Base-by-base conservation (phyloP, 2,329 filamentous ascomycete genomes). In the Aspergillus aculeatinus region DNA sequence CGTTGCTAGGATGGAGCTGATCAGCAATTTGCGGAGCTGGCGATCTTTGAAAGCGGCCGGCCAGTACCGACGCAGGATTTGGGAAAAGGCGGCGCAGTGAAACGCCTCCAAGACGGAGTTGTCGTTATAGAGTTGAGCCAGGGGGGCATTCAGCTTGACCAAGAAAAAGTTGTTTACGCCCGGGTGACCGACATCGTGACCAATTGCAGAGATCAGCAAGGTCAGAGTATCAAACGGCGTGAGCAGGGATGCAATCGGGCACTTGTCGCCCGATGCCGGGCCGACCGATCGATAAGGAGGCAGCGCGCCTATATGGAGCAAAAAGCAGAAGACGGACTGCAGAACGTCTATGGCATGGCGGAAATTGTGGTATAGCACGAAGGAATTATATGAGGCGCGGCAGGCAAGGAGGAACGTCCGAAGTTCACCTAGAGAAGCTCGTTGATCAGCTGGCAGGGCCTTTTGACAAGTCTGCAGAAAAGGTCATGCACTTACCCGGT, bases 91-190 rank as follows among this genome's bases (percentile, higher is more conserved):
- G 1, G 95, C 95, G 72, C 95, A 97, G 74, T 99, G 95, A 70
- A 98, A 99, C 0, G 94, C 96, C 77, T 99, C 95, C 42, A 99
- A 83, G 16, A 99, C 95, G 1, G 95, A 98, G 58, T 91, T 90
- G 75, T 99, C 95, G 71, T 98, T 98, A 80, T 98, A 99, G 14
- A 98, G 82, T 74, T 97, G 93, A 12, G 95, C 95, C 29, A 99
- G 81, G 1, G 95, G 94, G 19, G 95, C 91, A 72, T 97, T 96
- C 33, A 97, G 84, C 33, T 91, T 92, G 19, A 96, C 88, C 5
- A 99, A 82, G 72, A 99, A 99, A 31, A 94, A 92, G 73, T 99
- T 99, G 79, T 98, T 99, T 70, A 99, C 95, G 58, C 95, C 95
- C 0, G 95, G 95, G 73, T 99, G 95, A 23, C 95, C 95, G 44